Evolutionary conservation across 225 moss, liverwort and hornwort genomes (phyloP), one percentile per base, ranked within the genome.

Genomic region (Pseudisothecium myosuroides): DNA sequence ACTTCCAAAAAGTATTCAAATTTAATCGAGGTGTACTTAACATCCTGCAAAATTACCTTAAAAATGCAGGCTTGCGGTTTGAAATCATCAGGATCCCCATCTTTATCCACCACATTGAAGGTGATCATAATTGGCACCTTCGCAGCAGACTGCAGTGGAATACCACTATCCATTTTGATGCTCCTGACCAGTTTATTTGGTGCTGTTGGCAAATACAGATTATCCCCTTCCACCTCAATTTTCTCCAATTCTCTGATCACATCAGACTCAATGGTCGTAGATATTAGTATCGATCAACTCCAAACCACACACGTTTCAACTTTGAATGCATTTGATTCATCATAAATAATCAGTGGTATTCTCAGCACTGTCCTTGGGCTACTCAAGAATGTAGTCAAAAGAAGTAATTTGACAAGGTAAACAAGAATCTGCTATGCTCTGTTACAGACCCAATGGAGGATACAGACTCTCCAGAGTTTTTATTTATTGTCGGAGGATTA

Each of bases 61-160:
- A 97, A 97, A 67, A 97, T 97, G 95, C 97, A 97, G 59, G 94
- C 95, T 91, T 96, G 96, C 17, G 75, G 94, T 88, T 91, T 93
- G 52, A 93, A 59, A 84, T 95, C 93, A 88, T 93, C 88, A 69
- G 92, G 95, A 90, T 95, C 93, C 39, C 96, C 96, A 89, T 94
- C 94, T 84, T 92, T 95, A 66, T 97, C 97, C 56, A 97, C 93
- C n/a, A 96, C 97, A 90, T 96, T 95, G 86, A 96, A 97, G 68
- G 96, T 96, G 80, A 97, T 97, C 97, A 97, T 95, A 54, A 97
- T 97, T 47, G 97, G 97, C 76, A 97, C 97, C 88, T 97, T 97
- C 24, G 96, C 96, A 82, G 97, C 96, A 52, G 96, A 97, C 87
- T 97, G 97, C 47, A 96, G 86, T 29, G 96, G 95, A 90, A 97